Conservation (phyloP, 352 stramenopile species). For the Phytophthora agathidicida region DNA sequence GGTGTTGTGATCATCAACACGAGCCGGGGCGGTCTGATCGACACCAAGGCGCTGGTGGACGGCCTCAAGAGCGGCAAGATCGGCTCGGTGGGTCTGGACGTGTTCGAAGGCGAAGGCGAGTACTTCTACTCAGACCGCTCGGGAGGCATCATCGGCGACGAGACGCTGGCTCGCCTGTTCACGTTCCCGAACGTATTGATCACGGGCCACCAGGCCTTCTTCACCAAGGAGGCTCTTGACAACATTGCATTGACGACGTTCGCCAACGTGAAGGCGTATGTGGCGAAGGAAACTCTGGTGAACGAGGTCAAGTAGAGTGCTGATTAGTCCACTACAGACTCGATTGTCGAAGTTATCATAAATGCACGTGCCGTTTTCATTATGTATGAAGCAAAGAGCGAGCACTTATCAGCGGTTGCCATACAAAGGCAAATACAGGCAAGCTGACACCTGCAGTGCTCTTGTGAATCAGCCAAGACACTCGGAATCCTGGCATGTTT, state of each 20-base stretch:
- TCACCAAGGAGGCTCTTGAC: conserved; percentile 75
- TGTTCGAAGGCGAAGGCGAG: conserved; percentile 82
- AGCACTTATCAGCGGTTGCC: no score
- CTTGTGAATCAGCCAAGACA: conserved; percentile 2
- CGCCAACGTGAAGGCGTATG: conserved; percentile 68
- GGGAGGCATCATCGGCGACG: conserved; percentile 63
- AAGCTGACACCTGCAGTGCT: no score
- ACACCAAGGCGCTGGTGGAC: conserved; percentile 80
- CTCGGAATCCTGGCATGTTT: conserved; percentile 24
- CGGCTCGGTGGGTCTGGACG: conserved; percentile 78
- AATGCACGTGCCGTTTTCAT: conserved; percentile 1
- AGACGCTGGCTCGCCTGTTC: conserved; percentile 68
- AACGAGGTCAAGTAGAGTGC: conserved; percentile 58
- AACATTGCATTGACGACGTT: conserved; percentile 76
- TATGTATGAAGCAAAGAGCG: no score
- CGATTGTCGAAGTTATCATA: conserved; percentile 1
- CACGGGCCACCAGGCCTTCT: conserved; percentile 83
- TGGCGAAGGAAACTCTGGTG: conserved; percentile 40
- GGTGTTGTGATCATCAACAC: conserved; percentile 92
- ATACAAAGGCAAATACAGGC: no score
- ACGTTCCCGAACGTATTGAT: conserved; percentile 84
- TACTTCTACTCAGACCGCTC: conserved; percentile 83
- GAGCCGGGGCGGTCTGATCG: conserved; percentile 82
- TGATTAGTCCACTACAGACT: not conserved
- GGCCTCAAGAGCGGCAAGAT: conserved; percentile 84